A percentile compares a stretch with the other conserved stretches of the same genome.
These are phyloP conservation scores for Leccinum obscurum DNA, from an alignment of 768 basidiomycete genomes.

Conservation along the genomic window DNA sequence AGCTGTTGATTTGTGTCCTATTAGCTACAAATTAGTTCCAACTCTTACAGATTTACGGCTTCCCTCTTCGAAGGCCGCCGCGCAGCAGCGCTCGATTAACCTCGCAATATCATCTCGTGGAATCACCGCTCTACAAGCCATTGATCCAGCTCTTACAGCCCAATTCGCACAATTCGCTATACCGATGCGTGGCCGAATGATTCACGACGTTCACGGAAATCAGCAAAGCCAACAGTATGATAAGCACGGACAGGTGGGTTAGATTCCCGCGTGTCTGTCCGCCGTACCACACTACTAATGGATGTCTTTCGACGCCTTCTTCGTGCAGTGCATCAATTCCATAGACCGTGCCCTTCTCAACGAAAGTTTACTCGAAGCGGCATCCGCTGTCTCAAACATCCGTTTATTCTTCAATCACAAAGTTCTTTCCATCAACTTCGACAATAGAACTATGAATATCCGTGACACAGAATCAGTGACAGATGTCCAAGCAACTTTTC, in stretches of 20 bases:
- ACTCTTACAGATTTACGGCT: constrained; percentile 65
- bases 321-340: constrained; percentile 84
- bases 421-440: constrained; percentile 75
- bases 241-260: constrained; percentile 77
- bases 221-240: constrained; percentile 87
- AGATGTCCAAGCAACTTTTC: constrained; percentile 55
- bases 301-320: constrained; percentile 25
- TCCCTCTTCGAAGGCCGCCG: constrained; percentile 60
- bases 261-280: constrained; percentile 26
- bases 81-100: constrained; percentile 90
- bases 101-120: constrained; percentile 94
- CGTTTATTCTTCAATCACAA: constrained; percentile 80
- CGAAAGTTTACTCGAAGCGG: constrained; percentile 77
- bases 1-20: constrained; percentile 16
- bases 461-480: constrained; percentile 44
- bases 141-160: constrained; percentile 69
- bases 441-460: constrained; percentile 54
- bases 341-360: constrained; percentile 89
- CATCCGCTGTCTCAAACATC: constrained; percentile 61
- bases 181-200: constrained; percentile 96
- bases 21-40: constrained; percentile 12
- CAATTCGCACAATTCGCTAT: constrained; percentile 78
- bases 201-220: constrained; percentile 74
- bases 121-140: constrained; percentile 79
- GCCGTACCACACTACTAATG: constrained; percentile 23